Conservation (phyloP, 2,329 filamentous ascomycete species). For the Colletotrichum cuscutae region DNA sequence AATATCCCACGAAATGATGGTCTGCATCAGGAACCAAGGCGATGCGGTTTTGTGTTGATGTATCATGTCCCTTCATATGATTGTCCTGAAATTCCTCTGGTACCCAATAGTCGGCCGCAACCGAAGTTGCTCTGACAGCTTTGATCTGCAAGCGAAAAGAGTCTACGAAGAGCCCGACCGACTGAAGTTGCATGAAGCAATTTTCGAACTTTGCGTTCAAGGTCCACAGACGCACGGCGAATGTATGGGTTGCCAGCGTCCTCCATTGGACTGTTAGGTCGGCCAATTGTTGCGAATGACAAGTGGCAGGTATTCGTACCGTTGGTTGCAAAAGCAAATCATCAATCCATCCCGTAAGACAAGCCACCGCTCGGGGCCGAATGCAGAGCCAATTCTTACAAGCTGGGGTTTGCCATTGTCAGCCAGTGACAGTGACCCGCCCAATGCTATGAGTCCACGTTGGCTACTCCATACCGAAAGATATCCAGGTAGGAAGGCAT, state of each 20-base stretch:
- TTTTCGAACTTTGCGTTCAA: conserved; percentile 1
- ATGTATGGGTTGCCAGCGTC: conserved; percentile 3
- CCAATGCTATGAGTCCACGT: conserved; percentile 1
- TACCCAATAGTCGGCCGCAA: conserved; percentile 1
- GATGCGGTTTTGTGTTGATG: background rate
- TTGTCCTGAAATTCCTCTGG: background rate
- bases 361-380: background rate
- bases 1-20: conserved; percentile 33
- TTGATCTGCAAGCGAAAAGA: background rate
- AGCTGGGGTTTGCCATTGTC: background rate
- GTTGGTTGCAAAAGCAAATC: background rate
- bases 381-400: background rate
- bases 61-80: conserved; percentile 8
- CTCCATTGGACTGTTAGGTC: conserved; percentile 12
- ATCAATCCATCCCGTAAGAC: background rate
- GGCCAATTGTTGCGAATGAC: background rate
- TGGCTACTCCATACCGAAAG: background rate
- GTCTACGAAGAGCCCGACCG: background rate
- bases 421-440: background rate
- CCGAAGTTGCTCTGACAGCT: background rate
- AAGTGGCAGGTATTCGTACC: conserved; percentile 4
- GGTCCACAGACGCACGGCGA: conserved; percentile 4
- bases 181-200: conserved; percentile 3
- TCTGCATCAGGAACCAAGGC: conserved; percentile 23
- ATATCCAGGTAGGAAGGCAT: background rate